Evolutionary conservation across 176 grass and related monocot genomes (phyloP).

Genomic region (Elaeis guineensis): DNA sequence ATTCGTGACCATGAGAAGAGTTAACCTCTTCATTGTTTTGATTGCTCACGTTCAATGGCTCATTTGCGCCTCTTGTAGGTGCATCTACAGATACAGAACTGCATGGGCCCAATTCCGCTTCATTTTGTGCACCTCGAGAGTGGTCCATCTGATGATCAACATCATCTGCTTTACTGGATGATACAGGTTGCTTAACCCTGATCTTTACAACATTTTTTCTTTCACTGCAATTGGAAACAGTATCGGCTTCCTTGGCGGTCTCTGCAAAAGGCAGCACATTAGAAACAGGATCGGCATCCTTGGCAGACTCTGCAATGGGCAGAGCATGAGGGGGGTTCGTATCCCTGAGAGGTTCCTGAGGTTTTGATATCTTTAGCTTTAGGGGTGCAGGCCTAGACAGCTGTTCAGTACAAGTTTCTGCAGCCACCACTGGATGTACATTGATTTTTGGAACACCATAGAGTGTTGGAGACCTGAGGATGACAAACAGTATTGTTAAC

Average conservation of each 20-base stretch:
- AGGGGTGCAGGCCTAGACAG: conserved; percentile 40
- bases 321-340: conserved; percentile 51
- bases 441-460: conserved; percentile 63
- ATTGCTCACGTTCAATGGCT: conserved; percentile 23
- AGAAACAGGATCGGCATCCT: conserved; percentile 57
- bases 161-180: conserved; percentile 79
- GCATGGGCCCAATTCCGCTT: conserved; percentile 69
- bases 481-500: background rate
- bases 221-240: conserved; percentile 81
- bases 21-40: conserved; percentile 14
- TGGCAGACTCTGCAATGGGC: conserved; percentile 38
- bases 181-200: conserved; percentile 55
- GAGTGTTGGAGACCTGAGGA: conserved; percentile 63
- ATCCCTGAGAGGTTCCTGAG: conserved; percentile 60
- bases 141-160: conserved; percentile 36
- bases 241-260: conserved; percentile 65
- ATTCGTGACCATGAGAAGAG: conserved; percentile 17
- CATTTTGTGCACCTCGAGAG: conserved; percentile 52
- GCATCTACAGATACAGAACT: conserved; percentile 96
- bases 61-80: conserved; percentile 47
- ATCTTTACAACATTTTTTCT: conserved; percentile 88
- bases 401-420: conserved; percentile 45
- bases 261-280: conserved; percentile 46
- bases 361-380: conserved; percentile 31
- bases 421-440: conserved; percentile 22